Evolutionary conservation across 306 rosid genomes (phyloP), one percentile per base, ranked within the genome.

Genomic region (Alnus rubra): DNA sequence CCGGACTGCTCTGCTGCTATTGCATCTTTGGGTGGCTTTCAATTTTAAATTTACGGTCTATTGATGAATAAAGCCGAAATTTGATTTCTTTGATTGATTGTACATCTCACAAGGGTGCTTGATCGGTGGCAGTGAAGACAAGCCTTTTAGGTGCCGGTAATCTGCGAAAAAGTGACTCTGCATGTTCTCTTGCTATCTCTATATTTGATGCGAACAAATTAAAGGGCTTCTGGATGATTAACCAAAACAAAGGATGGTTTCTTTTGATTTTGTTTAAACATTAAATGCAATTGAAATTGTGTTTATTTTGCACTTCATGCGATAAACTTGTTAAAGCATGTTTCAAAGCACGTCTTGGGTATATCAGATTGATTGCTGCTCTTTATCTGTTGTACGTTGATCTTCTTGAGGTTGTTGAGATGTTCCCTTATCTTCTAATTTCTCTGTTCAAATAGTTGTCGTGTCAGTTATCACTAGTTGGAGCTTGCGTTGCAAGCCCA

Each of bases 111-210:
- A 44, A 7, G 12, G 28, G 54, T 78, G 10, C 58, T 87, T 86
- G 74, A 35, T 78, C 78, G 83, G 69, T 90, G 81, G 79, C 97
- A 91, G 97, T 77, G 79, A 87, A 83, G 85, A 70, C 91, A 76
- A 89, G 93, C 67, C 50, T 82, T 85, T 76, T 84, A 64, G 90
- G 85, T 73, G 84, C 80, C 77, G 89, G 83, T 79, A 79, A 81
- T 81, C 67, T 88, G 86, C 86, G 81, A 70, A 80, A 86, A 31
- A 81, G 84, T 62, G 92, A 90, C 73, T 76, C 81, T 12, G 97
- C 89, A 91, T 73, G 95, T 89, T 85, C 64, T 82, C 76, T 80
- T 67, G 52, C 67, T 59, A n/a, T n/a, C 14, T 71, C 65, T 55
- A 39, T 70, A 45, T 50, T 58, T 31, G 12, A 28, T 49, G 15